Conservation (phyloP, 169 alveolate species). For the Cryptosporidium baileyi region DNA sequence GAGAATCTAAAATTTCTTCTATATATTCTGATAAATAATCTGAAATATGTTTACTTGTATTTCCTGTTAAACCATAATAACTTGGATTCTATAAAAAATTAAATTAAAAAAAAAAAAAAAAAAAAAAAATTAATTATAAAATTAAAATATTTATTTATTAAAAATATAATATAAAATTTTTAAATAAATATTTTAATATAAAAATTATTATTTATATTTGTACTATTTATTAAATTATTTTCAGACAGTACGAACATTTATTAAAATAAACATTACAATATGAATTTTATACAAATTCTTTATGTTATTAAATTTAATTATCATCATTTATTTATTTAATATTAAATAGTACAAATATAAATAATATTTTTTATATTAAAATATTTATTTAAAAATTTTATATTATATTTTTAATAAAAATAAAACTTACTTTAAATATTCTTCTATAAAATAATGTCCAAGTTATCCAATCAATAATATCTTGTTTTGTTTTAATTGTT, state of each 20-base stretch:
- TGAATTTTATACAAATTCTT: too few species aligned
- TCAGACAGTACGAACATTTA: conserved; percentile 70
- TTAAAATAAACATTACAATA: background rate
- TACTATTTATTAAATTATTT: conserved; percentile 12
- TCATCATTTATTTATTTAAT: background rate
- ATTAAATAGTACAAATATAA: background rate
- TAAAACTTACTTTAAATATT: conserved; percentile 82
- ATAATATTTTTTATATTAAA: too few species aligned
- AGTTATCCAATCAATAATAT: conserved; percentile 98
- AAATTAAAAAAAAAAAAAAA: background rate
- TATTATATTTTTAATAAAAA: background rate
- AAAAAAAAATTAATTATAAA: too few species aligned
- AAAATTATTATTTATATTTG: too few species aligned
- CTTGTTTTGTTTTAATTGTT: conserved; percentile 93
- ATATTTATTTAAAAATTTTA: background rate
- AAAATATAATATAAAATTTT: too few species aligned
- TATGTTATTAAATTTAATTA: too few species aligned
- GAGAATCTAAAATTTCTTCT: conserved; percentile 90
- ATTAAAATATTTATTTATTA: too few species aligned
- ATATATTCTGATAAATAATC: conserved; percentile 95
- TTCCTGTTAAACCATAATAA: conserved; percentile 95
- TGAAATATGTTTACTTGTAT: conserved; percentile 89
- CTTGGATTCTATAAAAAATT: conserved; percentile 92
- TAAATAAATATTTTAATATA: too few species aligned
- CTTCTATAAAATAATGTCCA: conserved; percentile 99